Conservation (phyloP, 2,329 filamentous ascomycete genomes). For the Fusarium sp. region DNA sequence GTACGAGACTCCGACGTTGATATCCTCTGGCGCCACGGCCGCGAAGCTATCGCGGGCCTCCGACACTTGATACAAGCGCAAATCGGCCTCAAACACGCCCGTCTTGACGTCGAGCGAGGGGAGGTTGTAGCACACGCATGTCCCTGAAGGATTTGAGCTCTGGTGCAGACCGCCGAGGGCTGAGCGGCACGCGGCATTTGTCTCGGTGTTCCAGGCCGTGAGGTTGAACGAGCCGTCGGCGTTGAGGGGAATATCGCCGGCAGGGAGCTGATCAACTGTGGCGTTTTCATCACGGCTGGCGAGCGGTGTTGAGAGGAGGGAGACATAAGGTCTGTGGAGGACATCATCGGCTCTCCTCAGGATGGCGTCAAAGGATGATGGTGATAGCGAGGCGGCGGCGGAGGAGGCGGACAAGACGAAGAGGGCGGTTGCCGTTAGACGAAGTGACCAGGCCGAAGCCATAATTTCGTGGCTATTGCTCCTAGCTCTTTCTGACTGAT, state of each 20-base stretch:
- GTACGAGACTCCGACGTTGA: slow-evolving; percentile 65
- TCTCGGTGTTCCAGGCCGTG: slow-evolving; percentile 65
- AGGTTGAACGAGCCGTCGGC: slow-evolving; percentile 60
- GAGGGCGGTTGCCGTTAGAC: slow-evolving; percentile 31
- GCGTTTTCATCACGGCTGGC: slow-evolving; percentile 27
- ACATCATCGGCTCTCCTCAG: slow-evolving; percentile 46
- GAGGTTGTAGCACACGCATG: slow-evolving; percentile 85
- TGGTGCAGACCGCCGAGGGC: slow-evolving; percentile 64
- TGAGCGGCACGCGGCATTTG: slow-evolving; percentile 65
- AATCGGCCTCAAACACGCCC: slow-evolving; percentile 79
- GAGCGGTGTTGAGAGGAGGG: slow-evolving; percentile 31
- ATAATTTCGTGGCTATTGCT: slow-evolving; percentile 18
- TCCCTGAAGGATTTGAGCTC: slow-evolving; percentile 76
- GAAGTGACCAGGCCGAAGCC: slow-evolving; percentile 35
- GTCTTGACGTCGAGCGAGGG: slow-evolving; percentile 72
- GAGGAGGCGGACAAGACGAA: slow-evolving; percentile 34
- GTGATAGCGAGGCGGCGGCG: slow-evolving; percentile 30
- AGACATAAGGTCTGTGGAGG: slow-evolving; percentile 44
- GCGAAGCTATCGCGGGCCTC: slow-evolving; percentile 63
- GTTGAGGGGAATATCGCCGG: slow-evolving; percentile 49
- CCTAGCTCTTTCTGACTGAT: slow-evolving; percentile 6
- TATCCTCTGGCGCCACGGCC: slow-evolving; percentile 60
- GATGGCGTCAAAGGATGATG: slow-evolving; percentile 22
- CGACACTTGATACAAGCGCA: slow-evolving; percentile 77
- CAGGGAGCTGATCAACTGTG: slow-evolving; percentile 28